These are phyloP conservation scores for Centella asiatica DNA, from an alignment of 129 eudicot species.

Conservation along the genomic window DNA sequence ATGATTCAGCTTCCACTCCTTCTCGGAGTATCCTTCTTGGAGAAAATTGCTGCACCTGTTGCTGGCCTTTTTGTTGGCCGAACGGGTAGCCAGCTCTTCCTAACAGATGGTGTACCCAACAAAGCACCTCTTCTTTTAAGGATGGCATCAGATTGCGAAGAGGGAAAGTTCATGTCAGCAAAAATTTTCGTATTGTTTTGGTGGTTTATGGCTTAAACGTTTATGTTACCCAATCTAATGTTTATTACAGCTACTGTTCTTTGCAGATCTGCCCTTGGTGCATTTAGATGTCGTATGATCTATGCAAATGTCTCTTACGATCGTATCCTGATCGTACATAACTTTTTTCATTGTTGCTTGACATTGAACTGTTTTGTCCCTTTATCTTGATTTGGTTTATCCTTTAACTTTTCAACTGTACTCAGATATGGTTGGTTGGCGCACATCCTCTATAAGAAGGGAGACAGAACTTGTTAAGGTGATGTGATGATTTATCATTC, in stretches of 20 bases:
- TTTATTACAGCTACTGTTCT: conserved; percentile 3
- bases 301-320: conserved; percentile 93
- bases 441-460: conserved; percentile 96
- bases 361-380: not conserved
- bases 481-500: not conserved
- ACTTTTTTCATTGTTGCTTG: not conserved
- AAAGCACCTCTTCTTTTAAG: conserved; percentile 79
- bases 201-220: conserved; percentile 4
- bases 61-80: conserved; percentile 82
- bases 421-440: conserved; percentile 98
- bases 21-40: conserved; percentile 77
- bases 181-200: not conserved
- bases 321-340: conserved; percentile 68
- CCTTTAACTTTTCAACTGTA: conserved; percentile 22
- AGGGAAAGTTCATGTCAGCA: conserved; percentile 80
- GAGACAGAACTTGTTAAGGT: conserved; percentile 89
- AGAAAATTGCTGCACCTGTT: conserved; percentile 84
- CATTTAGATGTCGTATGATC: conserved; percentile 74
- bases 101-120: conserved; percentile 75
- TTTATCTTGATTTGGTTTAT: not conserved
- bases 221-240: not conserved
- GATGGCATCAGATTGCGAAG: conserved; percentile 87
- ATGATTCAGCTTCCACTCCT: conserved; percentile 86
- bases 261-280: conserved; percentile 90
- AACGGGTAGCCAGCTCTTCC: conserved; percentile 88